phyloP scores from a whole-genome alignment of 2,329 filamentous ascomycete genomes.

The Malbranchea cinnamomea region DNA sequence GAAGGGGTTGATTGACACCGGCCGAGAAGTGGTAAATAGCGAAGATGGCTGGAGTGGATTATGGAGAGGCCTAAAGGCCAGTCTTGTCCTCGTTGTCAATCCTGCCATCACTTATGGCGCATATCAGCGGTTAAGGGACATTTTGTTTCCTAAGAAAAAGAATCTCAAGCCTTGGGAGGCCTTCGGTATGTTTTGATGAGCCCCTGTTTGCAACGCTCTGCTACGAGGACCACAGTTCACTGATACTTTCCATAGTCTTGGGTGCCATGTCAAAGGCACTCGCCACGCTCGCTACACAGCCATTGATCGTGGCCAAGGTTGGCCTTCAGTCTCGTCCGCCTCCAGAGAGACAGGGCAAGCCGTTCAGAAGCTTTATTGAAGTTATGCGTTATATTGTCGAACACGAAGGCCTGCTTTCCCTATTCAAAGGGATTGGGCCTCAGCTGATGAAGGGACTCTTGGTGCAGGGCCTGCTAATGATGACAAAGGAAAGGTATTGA shows the following conservation, averaged over 20 bases:
- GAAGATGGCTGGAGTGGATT: slow-evolving; percentile 81
- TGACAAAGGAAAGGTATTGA: slow-evolving; percentile 94
- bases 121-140: slow-evolving; percentile 72
- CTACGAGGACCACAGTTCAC: slow-evolving; percentile 3
- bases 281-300: slow-evolving; percentile 84
- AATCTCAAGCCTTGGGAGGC: slow-evolving; percentile 72
- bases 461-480: slow-evolving; percentile 95
- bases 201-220: slow-evolving; percentile 5
- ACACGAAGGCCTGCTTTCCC: slow-evolving; percentile 64
- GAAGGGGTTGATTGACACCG: slow-evolving; percentile 77
- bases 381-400: slow-evolving; percentile 90
- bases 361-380: slow-evolving; percentile 83
- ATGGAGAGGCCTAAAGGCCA: slow-evolving; percentile 92
- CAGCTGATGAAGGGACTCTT: slow-evolving; percentile 86
- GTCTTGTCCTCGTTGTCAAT: slow-evolving; percentile 87
- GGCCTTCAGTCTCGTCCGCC: slow-evolving; percentile 89
- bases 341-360: slow-evolving; percentile 67
- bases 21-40: slow-evolving; percentile 72
- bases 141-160: slow-evolving; percentile 61
- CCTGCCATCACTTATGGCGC: slow-evolving; percentile 95
- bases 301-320: slow-evolving; percentile 94
- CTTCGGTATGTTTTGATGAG: slow-evolving; percentile 60
- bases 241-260: slow-evolving; percentile 44
- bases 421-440: slow-evolving; percentile 94
- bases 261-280: slow-evolving; percentile 86